These are phyloP conservation scores for Lophiostoma macrostomum DNA, from an alignment of 495 filamentous ascomycete species.

Conservation along the genomic window DNA sequence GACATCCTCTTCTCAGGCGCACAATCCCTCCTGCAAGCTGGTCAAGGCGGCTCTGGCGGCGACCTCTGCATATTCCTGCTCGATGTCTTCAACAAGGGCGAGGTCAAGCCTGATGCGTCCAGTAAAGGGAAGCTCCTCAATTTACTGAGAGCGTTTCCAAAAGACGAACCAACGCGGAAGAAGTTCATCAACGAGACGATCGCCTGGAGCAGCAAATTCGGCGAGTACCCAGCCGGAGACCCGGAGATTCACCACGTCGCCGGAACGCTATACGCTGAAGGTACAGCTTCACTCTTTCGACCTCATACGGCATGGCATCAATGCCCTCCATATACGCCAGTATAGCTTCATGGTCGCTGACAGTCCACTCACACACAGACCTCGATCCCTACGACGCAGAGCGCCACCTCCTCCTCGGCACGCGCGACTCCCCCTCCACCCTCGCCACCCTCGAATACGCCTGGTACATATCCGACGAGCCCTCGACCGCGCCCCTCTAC, in stretches of 20 bases:
- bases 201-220: constrained; percentile 80
- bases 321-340: too few species aligned
- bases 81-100: constrained; percentile 83
- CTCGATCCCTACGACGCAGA: constrained; percentile 90
- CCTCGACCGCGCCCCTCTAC: constrained; percentile 86
- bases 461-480: constrained; percentile 87
- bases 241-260: constrained; percentile 93
- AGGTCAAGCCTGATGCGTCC: constrained; percentile 64
- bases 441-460: constrained; percentile 81
- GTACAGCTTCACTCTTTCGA: constrained; percentile 41
- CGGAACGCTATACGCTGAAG: constrained; percentile 81
- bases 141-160: constrained; percentile 73
- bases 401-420: constrained; percentile 83
- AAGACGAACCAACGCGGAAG: constrained; percentile 85
- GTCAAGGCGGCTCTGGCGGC: constrained; percentile 86
- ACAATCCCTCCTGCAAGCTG: constrained; percentile 77
- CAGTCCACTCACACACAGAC: constrained; percentile 57
- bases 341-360: too few species aligned
- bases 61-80: constrained; percentile 82
- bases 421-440: constrained; percentile 78
- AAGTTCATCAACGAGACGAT: constrained; percentile 86
- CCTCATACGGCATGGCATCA: too few species aligned
- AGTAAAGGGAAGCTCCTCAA: constrained; percentile 61
- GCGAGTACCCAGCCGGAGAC: constrained; percentile 87
- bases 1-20: constrained; percentile 84